Evolutionary conservation across 163 green algal species (phyloP).

Genomic region (Scenedesmus sp.): DNA sequence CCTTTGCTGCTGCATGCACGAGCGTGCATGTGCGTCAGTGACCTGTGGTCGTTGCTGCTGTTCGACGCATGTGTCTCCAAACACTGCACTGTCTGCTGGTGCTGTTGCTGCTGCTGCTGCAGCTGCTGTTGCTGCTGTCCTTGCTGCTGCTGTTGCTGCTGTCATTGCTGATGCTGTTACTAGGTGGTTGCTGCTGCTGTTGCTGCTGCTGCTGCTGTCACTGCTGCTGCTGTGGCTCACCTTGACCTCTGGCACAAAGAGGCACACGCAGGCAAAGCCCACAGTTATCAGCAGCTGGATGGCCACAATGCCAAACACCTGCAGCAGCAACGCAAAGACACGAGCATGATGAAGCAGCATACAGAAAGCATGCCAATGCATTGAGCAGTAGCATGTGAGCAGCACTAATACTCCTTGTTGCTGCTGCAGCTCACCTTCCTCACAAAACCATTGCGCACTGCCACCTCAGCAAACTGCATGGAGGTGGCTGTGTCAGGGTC

Average conservation of each 20-base stretch:
- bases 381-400: too few species aligned
- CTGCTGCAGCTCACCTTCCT: constrained; percentile 55
- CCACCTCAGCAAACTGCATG: constrained; percentile 53
- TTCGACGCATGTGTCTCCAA: too few species aligned
- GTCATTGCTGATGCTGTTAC: background rate
- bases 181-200: background rate
- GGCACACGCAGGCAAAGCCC: constrained; percentile 50
- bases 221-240: constrained; percentile 11
- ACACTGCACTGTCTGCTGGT: too few species aligned
- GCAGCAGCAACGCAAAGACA: background rate
- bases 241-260: constrained; percentile 54
- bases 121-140: background rate
- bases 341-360: background rate
- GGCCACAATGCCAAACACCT: constrained; percentile 63
- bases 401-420: background rate
- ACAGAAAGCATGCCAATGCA: background rate
- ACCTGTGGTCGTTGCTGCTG: too few species aligned
- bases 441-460: constrained; percentile 62
- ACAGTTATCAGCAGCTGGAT: constrained; percentile 61
- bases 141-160: background rate
- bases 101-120: too few species aligned
- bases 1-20: background rate
- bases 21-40: background rate
- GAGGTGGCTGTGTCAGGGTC: constrained; percentile 41
- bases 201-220: background rate